These are phyloP conservation scores for Saccharomyces uvarum DNA, from an alignment of 1,139 yeast species.

Conservation along the genomic window DNA sequence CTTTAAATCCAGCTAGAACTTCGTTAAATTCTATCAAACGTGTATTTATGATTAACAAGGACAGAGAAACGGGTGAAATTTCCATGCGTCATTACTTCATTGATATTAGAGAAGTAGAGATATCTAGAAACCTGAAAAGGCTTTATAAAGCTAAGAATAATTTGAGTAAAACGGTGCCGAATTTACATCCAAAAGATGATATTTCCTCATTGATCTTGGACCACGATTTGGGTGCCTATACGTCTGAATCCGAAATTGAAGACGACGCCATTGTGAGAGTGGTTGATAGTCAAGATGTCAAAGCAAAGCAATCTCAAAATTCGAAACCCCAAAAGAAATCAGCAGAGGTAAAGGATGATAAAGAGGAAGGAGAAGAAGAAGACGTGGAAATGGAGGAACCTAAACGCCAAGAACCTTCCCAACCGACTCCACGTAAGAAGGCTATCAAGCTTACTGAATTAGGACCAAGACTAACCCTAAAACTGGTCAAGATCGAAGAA, in stretches of 20 bases:
- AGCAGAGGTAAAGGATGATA: conserved; percentile 7
- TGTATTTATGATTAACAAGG: conserved; percentile 75
- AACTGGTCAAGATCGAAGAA: conserved; percentile 82
- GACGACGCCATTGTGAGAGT: conserved; percentile 82
- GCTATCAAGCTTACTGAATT: conserved; percentile 89
- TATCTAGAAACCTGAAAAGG: conserved; percentile 70
- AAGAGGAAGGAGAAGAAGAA: conserved; percentile 21
- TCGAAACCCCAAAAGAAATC: neutral
- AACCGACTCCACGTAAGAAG: conserved; percentile 45
- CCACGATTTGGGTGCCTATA: conserved; percentile 65
- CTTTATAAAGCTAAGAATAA: conserved; percentile 59
- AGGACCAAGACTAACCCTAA: conserved; percentile 81
- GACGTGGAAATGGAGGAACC: conserved; percentile 10
- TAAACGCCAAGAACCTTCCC: conserved; percentile 4
- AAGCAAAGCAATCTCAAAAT: conserved; percentile 10
- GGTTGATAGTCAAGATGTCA: conserved; percentile 37
- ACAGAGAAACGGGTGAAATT: conserved; percentile 59
- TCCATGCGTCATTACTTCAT: conserved; percentile 88
- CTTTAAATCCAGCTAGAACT: conserved; percentile 74
- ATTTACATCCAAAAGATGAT: conserved; percentile 58
- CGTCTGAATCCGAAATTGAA: conserved; percentile 93
- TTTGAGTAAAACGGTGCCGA: conserved; percentile 64
- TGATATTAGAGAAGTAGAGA: conserved; percentile 79
- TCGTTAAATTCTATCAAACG: conserved; percentile 68
- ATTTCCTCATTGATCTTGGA: conserved; percentile 80